Base-by-base conservation (phyloP, 345 rosid genomes). In the Populus tremula region DNA sequence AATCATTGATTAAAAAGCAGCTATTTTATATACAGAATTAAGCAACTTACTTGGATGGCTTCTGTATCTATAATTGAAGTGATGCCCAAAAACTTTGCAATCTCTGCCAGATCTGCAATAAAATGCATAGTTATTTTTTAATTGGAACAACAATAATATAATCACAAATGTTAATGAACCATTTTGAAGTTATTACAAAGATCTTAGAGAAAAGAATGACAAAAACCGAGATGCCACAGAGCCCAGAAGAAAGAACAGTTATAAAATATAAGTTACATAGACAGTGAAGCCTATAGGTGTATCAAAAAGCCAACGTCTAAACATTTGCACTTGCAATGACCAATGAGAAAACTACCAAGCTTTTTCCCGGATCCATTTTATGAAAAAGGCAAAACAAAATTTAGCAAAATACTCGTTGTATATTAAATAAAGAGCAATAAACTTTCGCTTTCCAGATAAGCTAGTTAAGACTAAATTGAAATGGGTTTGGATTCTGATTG, bases 31-130 rank as follows among this genome's bases (percentile, higher is more conserved):
- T 49, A 81, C 11, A 18, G 45, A 33, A 36, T 31, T 6, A 67
- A 35, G 29, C 25, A 62, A 72, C 78, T 81, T 65, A 96, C 99
- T 85, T 96, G 99, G 76, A 96, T 91, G 45, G 93, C 91, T 82
- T 96, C 99, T 12, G 89, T 90, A 83, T 96, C 99, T 23, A 93
- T 81, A 0, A 91, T 79, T 64, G 94, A 85, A 20, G 93, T 92
- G 81, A 96, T 85, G 33, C 98, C 98, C 53, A 96, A 84, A 85
- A 96, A 93, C 89, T 96, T 96, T 25, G 99, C 99, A 54, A 96
- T 91, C 86, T 91, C 99, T 1, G 94, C 98, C 85, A 93, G 86
- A 90, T 93, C 98, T 96, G 88, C 72, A 79, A 81, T 20, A 25
- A 27, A 74, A n/a, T 16, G 41, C 10, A 36, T 49, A 39, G 62